Conservation (phyloP, 2,329 filamentous ascomycete species). For the Seiridium unicorne region DNA sequence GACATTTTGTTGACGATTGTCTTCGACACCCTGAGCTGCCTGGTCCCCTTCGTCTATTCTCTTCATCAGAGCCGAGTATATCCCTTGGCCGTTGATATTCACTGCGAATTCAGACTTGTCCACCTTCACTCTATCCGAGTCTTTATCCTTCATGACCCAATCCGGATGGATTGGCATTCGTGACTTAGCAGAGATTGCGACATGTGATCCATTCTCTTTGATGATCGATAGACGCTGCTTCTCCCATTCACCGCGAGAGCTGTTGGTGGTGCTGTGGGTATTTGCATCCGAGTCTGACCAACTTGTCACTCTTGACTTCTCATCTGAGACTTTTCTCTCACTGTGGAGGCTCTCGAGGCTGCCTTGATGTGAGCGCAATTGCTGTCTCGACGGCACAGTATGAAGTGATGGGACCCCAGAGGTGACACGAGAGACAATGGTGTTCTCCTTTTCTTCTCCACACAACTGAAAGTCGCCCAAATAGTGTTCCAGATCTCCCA, state of each 20-base stretch:
- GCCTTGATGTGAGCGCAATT: constrained; percentile 50
- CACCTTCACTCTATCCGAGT: no score
- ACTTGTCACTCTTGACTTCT: constrained; percentile 68
- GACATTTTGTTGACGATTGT: constrained; percentile 17
- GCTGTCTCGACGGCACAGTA: constrained; percentile 41
- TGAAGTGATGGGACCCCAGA: constrained; percentile 52
- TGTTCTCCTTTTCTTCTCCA: constrained; percentile 13
- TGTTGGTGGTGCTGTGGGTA: constrained; percentile 47
- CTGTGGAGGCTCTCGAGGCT: constrained; percentile 51
- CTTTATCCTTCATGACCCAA: not conserved
- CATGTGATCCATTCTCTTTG: constrained; percentile 51
- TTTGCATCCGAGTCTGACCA: constrained; percentile 66
- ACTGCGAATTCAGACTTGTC: not conserved
- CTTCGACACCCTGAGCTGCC: constrained; percentile 10
- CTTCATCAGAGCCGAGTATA: constrained; percentile 66
- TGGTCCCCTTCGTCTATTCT: constrained; percentile 36
- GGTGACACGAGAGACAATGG: constrained; percentile 43
- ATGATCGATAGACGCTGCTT: constrained; percentile 63
- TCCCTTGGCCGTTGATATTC: constrained; percentile 52
- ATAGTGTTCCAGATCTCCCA: constrained; percentile 10
- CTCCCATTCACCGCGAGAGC: constrained; percentile 41
- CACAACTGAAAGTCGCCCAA: constrained; percentile 14
- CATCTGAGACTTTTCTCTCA: constrained; percentile 40
- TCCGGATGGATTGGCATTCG: not conserved
- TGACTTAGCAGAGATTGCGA: constrained; percentile 34